Conservation (phyloP, 2,329 filamentous ascomycete species). For the Beauveria sp. region DNA sequence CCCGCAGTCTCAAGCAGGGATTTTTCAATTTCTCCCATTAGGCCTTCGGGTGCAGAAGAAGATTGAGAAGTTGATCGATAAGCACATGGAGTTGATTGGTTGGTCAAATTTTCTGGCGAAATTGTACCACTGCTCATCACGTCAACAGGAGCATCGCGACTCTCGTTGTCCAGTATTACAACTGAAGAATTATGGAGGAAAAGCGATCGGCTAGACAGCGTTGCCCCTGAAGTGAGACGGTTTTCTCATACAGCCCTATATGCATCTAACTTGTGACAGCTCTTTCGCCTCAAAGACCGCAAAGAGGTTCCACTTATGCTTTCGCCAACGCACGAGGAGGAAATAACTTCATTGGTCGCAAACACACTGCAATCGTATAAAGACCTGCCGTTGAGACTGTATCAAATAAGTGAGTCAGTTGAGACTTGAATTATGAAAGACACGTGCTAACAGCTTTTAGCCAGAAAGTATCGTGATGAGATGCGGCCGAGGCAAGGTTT, state of each 20-base stretch:
- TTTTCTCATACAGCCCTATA: neutral
- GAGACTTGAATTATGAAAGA: no score
- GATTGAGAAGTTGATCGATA: constrained; percentile 76
- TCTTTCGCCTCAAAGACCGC: constrained; percentile 75
- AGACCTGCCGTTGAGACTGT: constrained; percentile 75
- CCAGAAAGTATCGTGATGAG: constrained; percentile 92
- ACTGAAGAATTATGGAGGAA: constrained; percentile 76
- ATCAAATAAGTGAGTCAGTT: constrained; percentile 66
- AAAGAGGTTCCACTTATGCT: constrained; percentile 69
- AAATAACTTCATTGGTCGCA: constrained; percentile 78
- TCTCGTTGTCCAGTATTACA: constrained; percentile 78
- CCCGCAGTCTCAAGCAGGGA: constrained; percentile 67
- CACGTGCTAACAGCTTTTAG: constrained; percentile 32
- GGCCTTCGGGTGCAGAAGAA: constrained; percentile 85
- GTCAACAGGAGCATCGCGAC: constrained; percentile 61
- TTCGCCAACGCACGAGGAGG: constrained; percentile 92
- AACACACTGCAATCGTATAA: constrained; percentile 73
- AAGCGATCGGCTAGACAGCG: constrained; percentile 70
- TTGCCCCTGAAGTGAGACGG: constrained; percentile 59
- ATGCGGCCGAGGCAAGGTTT: constrained; percentile 80
- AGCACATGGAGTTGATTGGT: constrained; percentile 76
- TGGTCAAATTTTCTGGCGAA: constrained; percentile 12
- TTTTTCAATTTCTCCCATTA: constrained; percentile 87
- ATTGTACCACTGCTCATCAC: neutral
- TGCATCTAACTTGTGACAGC: constrained; percentile 37